Evolutionary conservation across 371 early-diverging fungal species (phyloP), one percentile per base, ranked within the genome.

Genomic region (Rhizopus arrhizus): DNA sequence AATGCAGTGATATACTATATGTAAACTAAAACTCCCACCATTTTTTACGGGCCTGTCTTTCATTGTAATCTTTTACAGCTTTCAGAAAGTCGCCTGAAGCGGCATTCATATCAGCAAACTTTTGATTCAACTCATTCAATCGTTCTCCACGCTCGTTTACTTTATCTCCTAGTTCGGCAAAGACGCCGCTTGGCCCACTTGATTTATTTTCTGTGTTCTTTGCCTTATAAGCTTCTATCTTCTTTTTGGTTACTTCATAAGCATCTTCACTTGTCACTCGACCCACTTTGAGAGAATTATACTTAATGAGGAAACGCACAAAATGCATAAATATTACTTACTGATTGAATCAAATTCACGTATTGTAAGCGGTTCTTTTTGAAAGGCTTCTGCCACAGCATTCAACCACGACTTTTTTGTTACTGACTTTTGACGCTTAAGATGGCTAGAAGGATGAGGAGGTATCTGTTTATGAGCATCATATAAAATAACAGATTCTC

Each of bases 61-160:
- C 85, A 60, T 83, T 85, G 55, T 81, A 70, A 5, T 83, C 85
- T 11, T 73, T 73, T 0, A 82, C 76, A 12, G 83, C 77, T 15
- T 75, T 77, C 55, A 83, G 61, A 57, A 85, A 85, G 59, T 78
- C 77, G 22, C 75, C 71, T 2, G 81, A 80, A 12, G 83, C 84
- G 33, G 65, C 73, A 42, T 62, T 78, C 79, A 81, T 74, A 53
- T 83, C 85, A n/a, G 69, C 57, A 34, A 83, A 81, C 49, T 82
- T 83, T 51, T 77, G 64, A 33, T 80, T 74, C 41, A 85, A 48
- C 33, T 81, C 53, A 15, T 73, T 68, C 32, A 85, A 50, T n/a
- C 65, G 58, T 41, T 85, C 77, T 22, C 85, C 85, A 53, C 85
- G 77, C 47, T 85, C 85, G 58, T 83, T 81, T 70, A 85, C 68